A percentile compares a stretch with the other conserved stretches of the same genome.
Conservation (phyloP, 768 basidiomycete genomes). For the Lactifluus echinatus region DNA sequence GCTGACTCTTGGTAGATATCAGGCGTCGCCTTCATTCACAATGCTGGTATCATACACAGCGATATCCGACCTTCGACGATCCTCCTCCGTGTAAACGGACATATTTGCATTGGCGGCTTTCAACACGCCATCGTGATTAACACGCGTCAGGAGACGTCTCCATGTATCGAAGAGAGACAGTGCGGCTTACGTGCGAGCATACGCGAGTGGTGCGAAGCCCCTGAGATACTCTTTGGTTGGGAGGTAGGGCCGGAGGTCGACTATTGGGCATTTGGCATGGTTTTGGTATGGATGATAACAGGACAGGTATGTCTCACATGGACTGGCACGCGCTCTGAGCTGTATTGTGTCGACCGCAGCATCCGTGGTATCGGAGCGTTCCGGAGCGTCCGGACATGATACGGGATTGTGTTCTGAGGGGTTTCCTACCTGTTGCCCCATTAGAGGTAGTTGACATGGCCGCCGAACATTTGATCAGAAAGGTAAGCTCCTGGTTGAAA, state of each 20-base stretch:
- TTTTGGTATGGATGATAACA: slow-evolving; percentile 19
- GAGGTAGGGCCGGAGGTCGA: slow-evolving; percentile 19
- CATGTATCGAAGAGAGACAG: slow-evolving; percentile 4
- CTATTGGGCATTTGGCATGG: slow-evolving; percentile 17
- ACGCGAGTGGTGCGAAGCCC: slow-evolving; percentile 18
- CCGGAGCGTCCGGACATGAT: neutral
- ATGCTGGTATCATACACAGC: slow-evolving; percentile 16
- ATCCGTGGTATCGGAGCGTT: slow-evolving; percentile 1
- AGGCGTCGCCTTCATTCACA: slow-evolving; percentile 16
- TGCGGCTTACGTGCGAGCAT: neutral
- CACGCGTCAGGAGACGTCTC: neutral
- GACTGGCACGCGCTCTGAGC: neutral
- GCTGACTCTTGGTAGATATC: slow-evolving; percentile 7
- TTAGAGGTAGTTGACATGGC: neutral
- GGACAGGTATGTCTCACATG: slow-evolving; percentile 13
- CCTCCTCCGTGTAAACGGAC: slow-evolving; percentile 17
- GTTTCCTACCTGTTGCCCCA: neutral
- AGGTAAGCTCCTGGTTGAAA: neutral
- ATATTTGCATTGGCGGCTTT: slow-evolving; percentile 18
- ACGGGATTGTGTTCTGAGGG: slow-evolving; percentile 3
- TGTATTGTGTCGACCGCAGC: neutral
- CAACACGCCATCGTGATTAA: slow-evolving; percentile 10
- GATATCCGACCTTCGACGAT: slow-evolving; percentile 15
- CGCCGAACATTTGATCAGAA: slow-evolving; percentile 8
- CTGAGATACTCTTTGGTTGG: slow-evolving; percentile 18